Percentiles rank a stretch among this genome's conserved stretches.
These are phyloP conservation scores for Chlorella sorokiniana DNA, from an alignment of 139 green algal genomes.

Conservation along the genomic window DNA sequence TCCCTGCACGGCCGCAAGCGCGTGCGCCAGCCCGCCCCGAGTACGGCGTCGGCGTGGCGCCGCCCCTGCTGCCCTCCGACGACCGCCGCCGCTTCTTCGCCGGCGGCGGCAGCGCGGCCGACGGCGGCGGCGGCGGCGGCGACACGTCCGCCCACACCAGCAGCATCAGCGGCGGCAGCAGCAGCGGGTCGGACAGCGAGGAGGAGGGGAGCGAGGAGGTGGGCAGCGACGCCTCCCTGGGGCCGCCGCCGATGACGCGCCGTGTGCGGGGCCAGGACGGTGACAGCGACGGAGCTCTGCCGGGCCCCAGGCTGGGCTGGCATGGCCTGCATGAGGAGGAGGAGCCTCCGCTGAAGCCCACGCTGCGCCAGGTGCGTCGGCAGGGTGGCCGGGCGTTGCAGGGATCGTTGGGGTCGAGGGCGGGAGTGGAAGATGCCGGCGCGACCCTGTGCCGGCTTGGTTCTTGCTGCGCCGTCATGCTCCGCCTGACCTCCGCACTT, in stretches of 20 bases:
- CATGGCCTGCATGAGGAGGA: neutral
- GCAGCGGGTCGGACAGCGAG: neutral
- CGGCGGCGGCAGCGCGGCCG: neutral
- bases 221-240: neutral
- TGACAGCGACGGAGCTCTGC: no score
- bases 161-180: constrained; percentile 17
- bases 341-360: constrained; percentile 9
- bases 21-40: neutral
- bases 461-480: neutral
- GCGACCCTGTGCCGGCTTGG: neutral
- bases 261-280: no score
- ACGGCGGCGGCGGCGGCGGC: neutral
- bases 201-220: constrained; percentile 3
- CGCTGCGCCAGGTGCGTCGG: constrained; percentile 10
- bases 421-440: no score
- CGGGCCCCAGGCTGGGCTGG: no score
- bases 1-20: constrained; percentile 39
- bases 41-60: constrained; percentile 8
- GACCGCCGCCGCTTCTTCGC: constrained; percentile 17
- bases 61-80: neutral
- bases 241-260: neutral
- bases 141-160: neutral
- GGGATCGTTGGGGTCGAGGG: neutral
- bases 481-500: no score
- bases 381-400: neutral